Evolutionary conservation across 176 grass and related monocot species (phyloP).

Genomic region (Carex kokanica): DNA sequence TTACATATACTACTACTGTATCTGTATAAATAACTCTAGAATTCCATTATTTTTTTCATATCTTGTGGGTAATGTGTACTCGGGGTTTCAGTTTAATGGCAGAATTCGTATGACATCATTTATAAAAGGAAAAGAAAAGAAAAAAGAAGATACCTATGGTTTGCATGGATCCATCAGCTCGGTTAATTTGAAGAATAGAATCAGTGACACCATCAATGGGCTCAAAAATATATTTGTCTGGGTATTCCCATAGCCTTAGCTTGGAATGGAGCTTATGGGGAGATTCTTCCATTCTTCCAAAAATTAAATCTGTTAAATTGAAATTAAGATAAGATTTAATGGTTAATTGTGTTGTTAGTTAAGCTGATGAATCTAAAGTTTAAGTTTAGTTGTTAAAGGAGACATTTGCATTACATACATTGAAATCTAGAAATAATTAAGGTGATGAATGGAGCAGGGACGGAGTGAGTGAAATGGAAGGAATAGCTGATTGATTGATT

Average conservation of each 20-base stretch:
- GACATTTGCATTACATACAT: neutral
- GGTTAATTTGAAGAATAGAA: constrained; percentile 64
- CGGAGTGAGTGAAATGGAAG: no score
- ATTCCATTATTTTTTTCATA: neutral
- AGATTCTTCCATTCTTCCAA: constrained; percentile 25
- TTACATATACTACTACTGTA: neutral
- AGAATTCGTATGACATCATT: neutral
- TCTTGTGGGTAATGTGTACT: neutral
- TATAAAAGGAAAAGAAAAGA: neutral
- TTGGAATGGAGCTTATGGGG: constrained; percentile 62
- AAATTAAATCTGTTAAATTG: constrained; percentile 7
- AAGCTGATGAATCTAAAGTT: neutral
- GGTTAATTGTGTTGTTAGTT: neutral
- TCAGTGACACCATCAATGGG: constrained; percentile 77
- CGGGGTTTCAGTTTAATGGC: neutral
- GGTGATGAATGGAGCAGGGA: neutral
- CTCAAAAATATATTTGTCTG: constrained; percentile 78
- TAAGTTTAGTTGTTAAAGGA: neutral
- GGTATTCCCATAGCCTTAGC: constrained; percentile 78
- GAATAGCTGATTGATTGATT: no score
- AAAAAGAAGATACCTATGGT: constrained; percentile 32
- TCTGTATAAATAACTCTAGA: neutral
- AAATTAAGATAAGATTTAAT: neutral
- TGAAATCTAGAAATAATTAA: neutral
- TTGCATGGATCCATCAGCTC: constrained; percentile 75